These are phyloP conservation scores for Somion occarium DNA, from an alignment of 1,284 basidiomycete genomes.

Conservation along the genomic window DNA sequence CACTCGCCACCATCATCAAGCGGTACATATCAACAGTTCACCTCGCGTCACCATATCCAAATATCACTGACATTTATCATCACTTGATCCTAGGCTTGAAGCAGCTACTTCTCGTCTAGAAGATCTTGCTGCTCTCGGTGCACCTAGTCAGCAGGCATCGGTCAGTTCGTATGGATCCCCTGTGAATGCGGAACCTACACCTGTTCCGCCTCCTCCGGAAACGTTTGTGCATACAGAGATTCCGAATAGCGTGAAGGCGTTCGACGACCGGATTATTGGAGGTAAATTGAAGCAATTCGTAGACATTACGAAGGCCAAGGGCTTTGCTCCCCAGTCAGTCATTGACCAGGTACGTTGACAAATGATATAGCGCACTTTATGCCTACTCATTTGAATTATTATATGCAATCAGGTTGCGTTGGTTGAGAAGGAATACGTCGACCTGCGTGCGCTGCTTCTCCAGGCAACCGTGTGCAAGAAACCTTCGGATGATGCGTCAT, in stretches of 20 bases:
- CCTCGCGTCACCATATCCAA: neutral
- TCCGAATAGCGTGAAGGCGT: slow-evolving; percentile 68
- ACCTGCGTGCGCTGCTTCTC: slow-evolving; percentile 67
- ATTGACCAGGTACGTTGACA: slow-evolving; percentile 70
- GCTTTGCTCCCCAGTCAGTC: slow-evolving; percentile 67
- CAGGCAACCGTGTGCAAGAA: slow-evolving; percentile 76
- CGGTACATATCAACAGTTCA: slow-evolving; percentile 45
- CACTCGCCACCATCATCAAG: slow-evolving; percentile 77
- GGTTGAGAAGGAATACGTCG: slow-evolving; percentile 66
- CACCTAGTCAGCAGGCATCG: slow-evolving; percentile 25
- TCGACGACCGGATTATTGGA: slow-evolving; percentile 69
- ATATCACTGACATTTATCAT: slow-evolving; percentile 3
- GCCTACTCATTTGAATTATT: neutral
- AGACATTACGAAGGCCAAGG: slow-evolving; percentile 64
- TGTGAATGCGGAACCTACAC: slow-evolving; percentile 30
- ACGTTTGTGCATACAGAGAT: slow-evolving; percentile 36
- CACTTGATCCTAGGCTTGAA: slow-evolving; percentile 54
- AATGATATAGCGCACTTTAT: neutral
- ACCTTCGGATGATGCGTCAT: slow-evolving; percentile 54
- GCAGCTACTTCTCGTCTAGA: slow-evolving; percentile 94
- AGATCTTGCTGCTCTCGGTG: slow-evolving; percentile 64
- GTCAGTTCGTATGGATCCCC: slow-evolving; percentile 30
- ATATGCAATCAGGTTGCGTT: slow-evolving; percentile 51
- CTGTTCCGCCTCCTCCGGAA: slow-evolving; percentile 37
- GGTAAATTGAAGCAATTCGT: slow-evolving; percentile 73